These are phyloP conservation scores for Suhomyces xylopsoci DNA, from an alignment of 805 yeast species.

Conservation along the genomic window DNA sequence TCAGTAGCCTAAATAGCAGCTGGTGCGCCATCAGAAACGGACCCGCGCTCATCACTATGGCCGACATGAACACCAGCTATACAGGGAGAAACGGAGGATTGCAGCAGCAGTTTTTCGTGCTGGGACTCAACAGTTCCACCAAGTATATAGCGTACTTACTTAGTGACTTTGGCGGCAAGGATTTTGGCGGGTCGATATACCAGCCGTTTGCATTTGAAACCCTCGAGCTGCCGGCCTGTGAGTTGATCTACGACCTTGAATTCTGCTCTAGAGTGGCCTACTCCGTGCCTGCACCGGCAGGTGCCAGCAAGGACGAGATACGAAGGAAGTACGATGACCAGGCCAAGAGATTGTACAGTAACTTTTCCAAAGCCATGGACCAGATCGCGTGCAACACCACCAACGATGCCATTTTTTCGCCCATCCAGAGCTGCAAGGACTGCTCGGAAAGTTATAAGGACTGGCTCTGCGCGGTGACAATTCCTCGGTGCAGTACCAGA, in stretches of 20 bases:
- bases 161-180: slow-evolving; percentile 40
- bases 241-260: slow-evolving; percentile 66
- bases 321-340: slow-evolving; percentile 55
- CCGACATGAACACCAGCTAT: slow-evolving; percentile 28
- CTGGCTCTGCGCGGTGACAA: slow-evolving; percentile 88
- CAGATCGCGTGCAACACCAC: slow-evolving; percentile 73
- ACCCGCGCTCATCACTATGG: slow-evolving; percentile 30
- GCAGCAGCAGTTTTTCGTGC: slow-evolving; percentile 60
- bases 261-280: slow-evolving; percentile 85
- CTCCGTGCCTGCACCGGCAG: slow-evolving; percentile 61
- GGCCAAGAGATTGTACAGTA: slow-evolving; percentile 53
- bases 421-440: slow-evolving; percentile 67
- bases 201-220: slow-evolving; percentile 56
- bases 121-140: slow-evolving; percentile 59
- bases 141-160: slow-evolving; percentile 64
- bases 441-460: slow-evolving; percentile 69
- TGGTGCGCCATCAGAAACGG: slow-evolving; percentile 71
- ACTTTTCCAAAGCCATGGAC: slow-evolving; percentile 73
- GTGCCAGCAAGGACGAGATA: slow-evolving; percentile 14
- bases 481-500: slow-evolving; percentile 77
- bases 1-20: slow-evolving; percentile 46
- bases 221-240: slow-evolving; percentile 55
- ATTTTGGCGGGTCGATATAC: slow-evolving; percentile 64
- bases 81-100: slow-evolving; percentile 47
- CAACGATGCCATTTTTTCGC: slow-evolving; percentile 66